Evolutionary conservation across 352 stramenopile species (phyloP).

Genomic region (Globisporangium alternatum): DNA sequence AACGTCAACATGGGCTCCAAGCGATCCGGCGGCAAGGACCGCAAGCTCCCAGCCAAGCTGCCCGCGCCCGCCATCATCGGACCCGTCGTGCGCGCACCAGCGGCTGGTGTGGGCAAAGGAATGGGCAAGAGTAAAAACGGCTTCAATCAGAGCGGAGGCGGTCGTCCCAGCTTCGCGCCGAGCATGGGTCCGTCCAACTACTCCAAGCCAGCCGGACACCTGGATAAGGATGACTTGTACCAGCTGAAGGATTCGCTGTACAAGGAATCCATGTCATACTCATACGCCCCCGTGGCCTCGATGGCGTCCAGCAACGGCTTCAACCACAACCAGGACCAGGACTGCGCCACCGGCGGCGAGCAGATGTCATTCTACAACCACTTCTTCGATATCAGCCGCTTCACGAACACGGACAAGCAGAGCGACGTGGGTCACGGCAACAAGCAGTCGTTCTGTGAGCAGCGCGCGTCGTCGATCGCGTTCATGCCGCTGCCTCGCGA

Average conservation of each 20-base stretch:
- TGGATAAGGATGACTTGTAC: constrained; percentile 34
- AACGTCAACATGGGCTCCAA: constrained; percentile 11
- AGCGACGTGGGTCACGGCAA: background rate
- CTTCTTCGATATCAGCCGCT: constrained; percentile 32
- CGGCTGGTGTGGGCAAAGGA: constrained; percentile 8
- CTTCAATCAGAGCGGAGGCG: constrained; percentile 12
- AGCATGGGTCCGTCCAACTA: constrained; percentile 18
- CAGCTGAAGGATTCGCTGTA: constrained; percentile 39
- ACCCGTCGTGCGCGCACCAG: constrained; percentile 13
- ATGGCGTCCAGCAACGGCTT: constrained; percentile 8
- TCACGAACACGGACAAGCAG: constrained; percentile 14
- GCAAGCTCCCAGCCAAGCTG: constrained; percentile 8
- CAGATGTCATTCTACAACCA: constrained; percentile 38
- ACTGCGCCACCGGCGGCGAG: constrained; percentile 19
- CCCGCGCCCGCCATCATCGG: constrained; percentile 24
- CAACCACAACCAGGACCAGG: constrained; percentile 5
- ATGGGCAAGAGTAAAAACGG: background rate
- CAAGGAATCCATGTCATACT: constrained; percentile 26
- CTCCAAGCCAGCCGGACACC: constrained; percentile 19
- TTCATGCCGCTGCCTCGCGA: constrained; percentile 48
- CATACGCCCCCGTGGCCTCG: background rate
- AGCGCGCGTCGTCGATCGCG: constrained; percentile 18
- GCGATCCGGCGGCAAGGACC: background rate
- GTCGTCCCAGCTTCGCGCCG: constrained; percentile 29
- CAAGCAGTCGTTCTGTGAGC: constrained; percentile 14